phyloP scores from a whole-genome alignment of 345 rosid species.

The Eucalyptus regnans region DNA sequence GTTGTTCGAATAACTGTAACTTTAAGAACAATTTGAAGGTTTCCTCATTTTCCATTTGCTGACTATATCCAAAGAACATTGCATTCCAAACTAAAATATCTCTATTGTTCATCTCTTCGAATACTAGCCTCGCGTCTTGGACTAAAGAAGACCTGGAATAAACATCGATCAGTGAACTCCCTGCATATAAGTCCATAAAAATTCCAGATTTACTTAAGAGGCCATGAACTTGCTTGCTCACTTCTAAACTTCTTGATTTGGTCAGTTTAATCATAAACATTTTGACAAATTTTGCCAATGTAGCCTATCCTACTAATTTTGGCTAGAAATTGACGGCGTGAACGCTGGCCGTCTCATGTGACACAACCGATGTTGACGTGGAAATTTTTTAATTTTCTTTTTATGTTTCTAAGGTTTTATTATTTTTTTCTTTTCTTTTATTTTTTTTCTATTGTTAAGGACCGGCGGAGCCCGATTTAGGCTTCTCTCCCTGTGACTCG shows the following conservation, averaged over 20 bases:
- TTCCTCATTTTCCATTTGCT: conserved; percentile 48
- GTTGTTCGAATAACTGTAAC: conserved; percentile 30
- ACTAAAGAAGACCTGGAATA: conserved; percentile 47
- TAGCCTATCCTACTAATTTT: too few species aligned
- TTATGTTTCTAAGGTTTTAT: too few species aligned
- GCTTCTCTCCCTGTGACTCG: too few species aligned
- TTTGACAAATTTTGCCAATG: too few species aligned
- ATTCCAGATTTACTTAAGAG: conserved; percentile 45
- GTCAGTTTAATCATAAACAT: too few species aligned
- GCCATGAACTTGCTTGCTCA: conserved; percentile 58
- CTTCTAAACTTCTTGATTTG: neutral
- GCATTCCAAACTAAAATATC: conserved; percentile 80
- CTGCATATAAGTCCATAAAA: conserved; percentile 25
- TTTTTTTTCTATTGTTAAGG: too few species aligned
- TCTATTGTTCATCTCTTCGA: conserved; percentile 49
- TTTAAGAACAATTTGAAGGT: conserved; percentile 43
- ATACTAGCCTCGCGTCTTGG: conserved; percentile 44
- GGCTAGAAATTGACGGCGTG: too few species aligned
- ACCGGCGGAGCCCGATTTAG: too few species aligned
- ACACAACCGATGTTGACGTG: too few species aligned
- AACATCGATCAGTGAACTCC: conserved; percentile 55
- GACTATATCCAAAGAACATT: conserved; percentile 52
- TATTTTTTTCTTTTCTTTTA: too few species aligned
- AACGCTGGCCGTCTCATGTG: too few species aligned
- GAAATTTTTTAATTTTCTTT: too few species aligned